phyloP scores from a whole-genome alignment of 371 early-diverging fungal genomes.

The Quaeritorhiza haematococci region DNA sequence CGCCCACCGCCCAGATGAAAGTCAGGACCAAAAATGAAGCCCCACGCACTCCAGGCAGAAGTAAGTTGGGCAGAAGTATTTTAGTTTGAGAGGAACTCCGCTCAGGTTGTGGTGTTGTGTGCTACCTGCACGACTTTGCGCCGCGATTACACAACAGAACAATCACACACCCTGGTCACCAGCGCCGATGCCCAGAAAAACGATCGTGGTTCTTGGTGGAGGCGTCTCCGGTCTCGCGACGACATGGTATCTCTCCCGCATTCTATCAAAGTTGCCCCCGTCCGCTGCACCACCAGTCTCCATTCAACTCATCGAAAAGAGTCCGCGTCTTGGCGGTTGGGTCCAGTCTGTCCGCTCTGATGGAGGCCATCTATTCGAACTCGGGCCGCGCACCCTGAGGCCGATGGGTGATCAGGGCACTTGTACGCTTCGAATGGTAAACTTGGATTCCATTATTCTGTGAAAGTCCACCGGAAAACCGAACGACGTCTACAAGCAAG shows the following conservation, averaged over 20 bases:
- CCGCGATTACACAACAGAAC: too few species aligned
- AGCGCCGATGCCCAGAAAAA: too few species aligned
- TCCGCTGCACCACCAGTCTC: constrained; percentile 33
- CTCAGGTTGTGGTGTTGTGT: too few species aligned
- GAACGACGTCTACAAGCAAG: too few species aligned
- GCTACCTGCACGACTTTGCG: too few species aligned
- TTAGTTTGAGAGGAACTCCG: too few species aligned
- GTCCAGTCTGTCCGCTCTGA: constrained; percentile 49
- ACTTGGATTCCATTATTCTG: constrained; percentile 1
- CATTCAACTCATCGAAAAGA: constrained; percentile 69
- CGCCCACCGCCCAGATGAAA: too few species aligned
- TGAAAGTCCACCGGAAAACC: neutral
- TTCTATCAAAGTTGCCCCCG: neutral
- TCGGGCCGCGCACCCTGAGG: constrained; percentile 84
- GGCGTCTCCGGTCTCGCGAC: constrained; percentile 88
- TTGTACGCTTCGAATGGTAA: constrained; percentile 74
- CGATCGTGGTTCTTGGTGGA: constrained; percentile 81
- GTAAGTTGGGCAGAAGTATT: too few species aligned
- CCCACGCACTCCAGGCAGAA: too few species aligned
- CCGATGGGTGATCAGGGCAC: constrained; percentile 68
- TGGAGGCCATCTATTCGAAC: constrained; percentile 58
- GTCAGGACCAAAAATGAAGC: too few species aligned
- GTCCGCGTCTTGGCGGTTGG: constrained; percentile 83
- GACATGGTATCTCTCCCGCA: constrained; percentile 69
- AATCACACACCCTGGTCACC: too few species aligned